These are phyloP conservation scores for Microcyclospora pomicola DNA, from an alignment of 2,329 filamentous ascomycete species.

Conservation along the genomic window DNA sequence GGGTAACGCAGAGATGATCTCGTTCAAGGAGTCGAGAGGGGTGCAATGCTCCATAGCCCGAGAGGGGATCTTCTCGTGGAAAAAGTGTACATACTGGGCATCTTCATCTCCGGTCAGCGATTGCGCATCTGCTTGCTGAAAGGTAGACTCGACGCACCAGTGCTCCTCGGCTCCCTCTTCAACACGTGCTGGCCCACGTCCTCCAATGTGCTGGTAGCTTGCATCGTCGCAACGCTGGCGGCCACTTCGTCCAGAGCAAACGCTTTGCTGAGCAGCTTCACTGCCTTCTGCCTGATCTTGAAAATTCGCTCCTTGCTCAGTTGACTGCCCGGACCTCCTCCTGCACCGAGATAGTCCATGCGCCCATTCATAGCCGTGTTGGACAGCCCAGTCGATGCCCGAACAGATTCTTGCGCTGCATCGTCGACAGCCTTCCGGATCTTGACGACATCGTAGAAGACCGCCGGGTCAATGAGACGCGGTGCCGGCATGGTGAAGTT, in stretches of 20 bases:
- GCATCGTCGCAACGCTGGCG: constrained; percentile 71
- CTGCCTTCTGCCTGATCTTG: constrained; percentile 68
- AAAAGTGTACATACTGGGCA: constrained; percentile 82
- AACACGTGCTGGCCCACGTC: constrained; percentile 62
- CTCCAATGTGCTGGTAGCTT: constrained; percentile 62
- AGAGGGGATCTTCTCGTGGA: constrained; percentile 77
- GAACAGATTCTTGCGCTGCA: constrained; percentile 62
- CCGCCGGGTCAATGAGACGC: constrained; percentile 61
- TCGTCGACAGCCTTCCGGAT: constrained; percentile 69
- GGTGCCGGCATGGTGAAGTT: constrained; percentile 68
- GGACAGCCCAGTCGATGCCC: constrained; percentile 59
- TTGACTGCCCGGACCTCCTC: constrained; percentile 42
- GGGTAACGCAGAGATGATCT: constrained; percentile 52
- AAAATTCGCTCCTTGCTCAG: constrained; percentile 64
- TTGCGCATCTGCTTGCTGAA: constrained; percentile 1
- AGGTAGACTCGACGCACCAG: constrained; percentile 6
- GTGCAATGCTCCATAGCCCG: constrained; percentile 60
- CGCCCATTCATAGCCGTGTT: constrained; percentile 47
- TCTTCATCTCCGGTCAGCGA: constrained; percentile 30
- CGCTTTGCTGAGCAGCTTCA: constrained; percentile 60
- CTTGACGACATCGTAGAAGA: constrained; percentile 74
- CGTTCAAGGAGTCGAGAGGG: constrained; percentile 49
- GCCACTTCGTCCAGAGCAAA: constrained; percentile 75
- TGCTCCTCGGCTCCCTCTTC: constrained; percentile 51
- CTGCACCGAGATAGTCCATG: constrained; percentile 32